Evolutionary conservation across 1,139 yeast genomes (phyloP).

Genomic region (Sugiyamaella japonica): DNA sequence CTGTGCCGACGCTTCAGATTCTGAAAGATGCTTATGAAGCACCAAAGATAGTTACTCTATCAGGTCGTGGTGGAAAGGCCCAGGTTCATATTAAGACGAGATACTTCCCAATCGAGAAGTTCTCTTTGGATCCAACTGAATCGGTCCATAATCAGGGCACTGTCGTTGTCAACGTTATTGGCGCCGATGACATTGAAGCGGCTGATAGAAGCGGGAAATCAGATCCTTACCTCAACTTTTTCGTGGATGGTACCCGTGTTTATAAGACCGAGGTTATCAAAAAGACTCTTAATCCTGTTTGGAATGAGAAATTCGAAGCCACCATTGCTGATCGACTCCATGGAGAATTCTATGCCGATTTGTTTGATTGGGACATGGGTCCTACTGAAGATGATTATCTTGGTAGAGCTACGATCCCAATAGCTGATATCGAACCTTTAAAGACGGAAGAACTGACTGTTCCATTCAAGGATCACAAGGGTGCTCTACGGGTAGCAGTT

Average conservation of each 20-base stretch:
- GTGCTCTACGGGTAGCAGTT: conserved; percentile 59
- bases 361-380: conserved; percentile 89
- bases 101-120: conserved; percentile 71
- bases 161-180: conserved; percentile 59
- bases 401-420: conserved; percentile 62
- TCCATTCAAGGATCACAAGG: conserved; percentile 53
- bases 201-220: conserved; percentile 91
- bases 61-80: conserved; percentile 45
- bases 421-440: conserved; percentile 61
- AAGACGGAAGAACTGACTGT: conserved; percentile 54
- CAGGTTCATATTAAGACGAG: conserved; percentile 61
- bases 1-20: conserved; percentile 67
- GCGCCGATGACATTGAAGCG: conserved; percentile 71
- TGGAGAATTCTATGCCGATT: conserved; percentile 54
- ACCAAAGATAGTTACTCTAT: conserved; percentile 57
- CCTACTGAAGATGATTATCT: conserved; percentile 78
- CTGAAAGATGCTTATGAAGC: conserved; percentile 63
- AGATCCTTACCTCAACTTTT: conserved; percentile 77
- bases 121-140: conserved; percentile 71
- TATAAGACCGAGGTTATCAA: conserved; percentile 77
- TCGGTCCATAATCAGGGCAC: conserved; percentile 74
- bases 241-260: conserved; percentile 55
- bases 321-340: conserved; percentile 61
- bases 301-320: conserved; percentile 67
- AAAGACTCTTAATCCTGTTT: conserved; percentile 83